phyloP scores from a whole-genome alignment of 2,329 filamentous ascomycete genomes.

The Helotiales sp. region DNA sequence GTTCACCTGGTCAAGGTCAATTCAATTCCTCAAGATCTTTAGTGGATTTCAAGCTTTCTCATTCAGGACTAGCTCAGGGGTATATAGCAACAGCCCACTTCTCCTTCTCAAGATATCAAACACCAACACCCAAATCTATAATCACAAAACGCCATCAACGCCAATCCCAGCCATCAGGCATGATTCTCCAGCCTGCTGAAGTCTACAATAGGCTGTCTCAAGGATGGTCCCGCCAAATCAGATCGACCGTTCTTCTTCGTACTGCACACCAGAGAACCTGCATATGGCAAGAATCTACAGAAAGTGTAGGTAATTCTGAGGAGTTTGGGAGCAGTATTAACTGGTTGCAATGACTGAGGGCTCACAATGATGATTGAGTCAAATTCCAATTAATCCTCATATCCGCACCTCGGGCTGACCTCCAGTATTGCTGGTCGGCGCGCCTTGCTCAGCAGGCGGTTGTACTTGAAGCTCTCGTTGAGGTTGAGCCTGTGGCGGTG shows the following conservation, averaged over 20 bases:
- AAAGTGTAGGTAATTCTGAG: background rate
- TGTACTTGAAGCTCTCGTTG: background rate
- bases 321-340: background rate
- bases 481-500: background rate
- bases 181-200: constrained; percentile 7
- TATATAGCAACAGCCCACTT: constrained; percentile 4
- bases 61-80: constrained; percentile 12
- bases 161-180: background rate
- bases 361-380: background rate
- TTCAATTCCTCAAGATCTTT: background rate
- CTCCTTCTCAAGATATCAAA: background rate
- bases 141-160: background rate
- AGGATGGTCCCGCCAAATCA: background rate
- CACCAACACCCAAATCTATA: background rate
- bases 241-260: background rate
- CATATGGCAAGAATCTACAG: background rate
- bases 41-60: constrained; percentile 4
- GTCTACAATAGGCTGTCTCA: background rate
- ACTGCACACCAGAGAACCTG: background rate
- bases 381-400: background rate
- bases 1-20: background rate
- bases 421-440: background rate
- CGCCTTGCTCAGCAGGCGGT: background rate
- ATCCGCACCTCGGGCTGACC: constrained; percentile 2
- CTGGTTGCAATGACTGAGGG: background rate